phyloP scores from a whole-genome alignment of 2,329 filamentous ascomycete genomes.

The Elsinoe fawcettii region DNA sequence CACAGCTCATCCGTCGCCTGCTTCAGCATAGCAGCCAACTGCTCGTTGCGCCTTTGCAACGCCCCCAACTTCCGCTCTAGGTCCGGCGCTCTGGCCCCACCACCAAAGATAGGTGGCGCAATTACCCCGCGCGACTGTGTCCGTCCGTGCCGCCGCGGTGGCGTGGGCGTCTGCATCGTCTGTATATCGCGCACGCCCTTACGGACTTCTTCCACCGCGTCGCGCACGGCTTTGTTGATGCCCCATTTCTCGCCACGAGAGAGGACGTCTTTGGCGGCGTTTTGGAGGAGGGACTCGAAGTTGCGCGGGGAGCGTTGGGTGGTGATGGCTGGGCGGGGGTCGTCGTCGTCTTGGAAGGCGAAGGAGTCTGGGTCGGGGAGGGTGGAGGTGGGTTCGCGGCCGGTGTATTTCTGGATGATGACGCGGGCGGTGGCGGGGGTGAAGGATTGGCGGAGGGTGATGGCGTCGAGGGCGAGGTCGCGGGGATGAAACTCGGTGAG shows the following conservation, averaged over 20 bases:
- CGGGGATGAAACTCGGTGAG: conserved; percentile 34
- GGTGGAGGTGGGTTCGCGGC: conserved; percentile 22
- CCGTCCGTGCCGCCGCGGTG: conserved; percentile 25
- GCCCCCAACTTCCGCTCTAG: conserved; percentile 33
- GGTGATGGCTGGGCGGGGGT: background rate
- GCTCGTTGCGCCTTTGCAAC: conserved; percentile 58
- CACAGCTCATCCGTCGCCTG: conserved; percentile 58
- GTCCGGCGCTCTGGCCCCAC: conserved; percentile 1
- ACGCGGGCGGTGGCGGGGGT: conserved; percentile 53
- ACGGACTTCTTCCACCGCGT: conserved; percentile 69
- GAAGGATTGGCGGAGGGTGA: conserved; percentile 63
- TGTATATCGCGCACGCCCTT: conserved; percentile 66
- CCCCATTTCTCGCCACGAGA: conserved; percentile 68
- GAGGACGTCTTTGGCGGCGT: conserved; percentile 66
- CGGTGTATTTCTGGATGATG: conserved; percentile 64
- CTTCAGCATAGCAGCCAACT: conserved; percentile 60
- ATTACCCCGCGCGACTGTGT: background rate
- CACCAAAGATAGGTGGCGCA: background rate
- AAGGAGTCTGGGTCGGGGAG: conserved; percentile 14
- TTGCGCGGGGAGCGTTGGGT: conserved; percentile 38
- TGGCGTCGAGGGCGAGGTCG: conserved; percentile 77
- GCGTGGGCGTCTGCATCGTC: conserved; percentile 30
- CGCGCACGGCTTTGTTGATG: conserved; percentile 72
- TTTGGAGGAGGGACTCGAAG: conserved; percentile 65
- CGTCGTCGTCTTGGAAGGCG: conserved; percentile 5